phyloP scores from a whole-genome alignment of 208 protist species.

The Crithidia brevicula region DNA sequence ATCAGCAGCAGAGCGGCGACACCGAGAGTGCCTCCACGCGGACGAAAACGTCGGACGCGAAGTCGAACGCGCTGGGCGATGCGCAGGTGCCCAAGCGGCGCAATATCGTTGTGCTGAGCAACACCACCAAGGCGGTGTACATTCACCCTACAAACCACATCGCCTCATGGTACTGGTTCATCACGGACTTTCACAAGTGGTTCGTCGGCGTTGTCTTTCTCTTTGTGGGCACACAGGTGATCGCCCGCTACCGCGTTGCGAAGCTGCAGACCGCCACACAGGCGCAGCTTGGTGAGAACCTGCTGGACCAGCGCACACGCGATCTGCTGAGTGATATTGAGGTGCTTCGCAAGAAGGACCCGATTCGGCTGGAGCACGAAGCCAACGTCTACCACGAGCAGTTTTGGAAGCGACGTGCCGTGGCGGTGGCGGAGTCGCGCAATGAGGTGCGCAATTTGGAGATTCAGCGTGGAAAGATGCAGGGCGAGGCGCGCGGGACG shows the following conservation, averaged over 20 bases:
- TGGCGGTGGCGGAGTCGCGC: conserved; percentile 53
- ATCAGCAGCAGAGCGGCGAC: not conserved
- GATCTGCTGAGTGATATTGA: conserved; percentile 86
- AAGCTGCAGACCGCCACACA: conserved; percentile 79
- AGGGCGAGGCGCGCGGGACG: conserved; percentile 78
- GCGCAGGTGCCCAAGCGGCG: conserved; percentile 48
- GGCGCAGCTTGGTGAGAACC: conserved; percentile 86
- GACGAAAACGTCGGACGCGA: conserved; percentile 5
- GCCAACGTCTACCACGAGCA: conserved; percentile 88
- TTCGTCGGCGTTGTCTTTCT: conserved; percentile 76
- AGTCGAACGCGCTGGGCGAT: conserved; percentile 37
- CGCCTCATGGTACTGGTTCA: conserved; percentile 89
- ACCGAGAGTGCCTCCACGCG: too few species aligned
- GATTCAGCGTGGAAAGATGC: conserved; percentile 68
- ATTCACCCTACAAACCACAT: conserved; percentile 88
- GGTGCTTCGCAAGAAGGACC: conserved; percentile 84
- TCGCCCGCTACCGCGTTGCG: conserved; percentile 77
- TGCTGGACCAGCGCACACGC: conserved; percentile 85
- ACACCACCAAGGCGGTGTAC: conserved; percentile 89
- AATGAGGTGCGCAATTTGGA: conserved; percentile 70
- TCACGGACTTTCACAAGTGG: conserved; percentile 89
- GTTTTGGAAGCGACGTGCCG: conserved; percentile 88
- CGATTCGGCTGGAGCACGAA: conserved; percentile 85
- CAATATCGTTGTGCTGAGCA: conserved; percentile 83
- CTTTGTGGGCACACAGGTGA: conserved; percentile 82